Evolutionary conservation across 345 rosid genomes (phyloP).

Genomic region (Melastoma malabathricum): DNA sequence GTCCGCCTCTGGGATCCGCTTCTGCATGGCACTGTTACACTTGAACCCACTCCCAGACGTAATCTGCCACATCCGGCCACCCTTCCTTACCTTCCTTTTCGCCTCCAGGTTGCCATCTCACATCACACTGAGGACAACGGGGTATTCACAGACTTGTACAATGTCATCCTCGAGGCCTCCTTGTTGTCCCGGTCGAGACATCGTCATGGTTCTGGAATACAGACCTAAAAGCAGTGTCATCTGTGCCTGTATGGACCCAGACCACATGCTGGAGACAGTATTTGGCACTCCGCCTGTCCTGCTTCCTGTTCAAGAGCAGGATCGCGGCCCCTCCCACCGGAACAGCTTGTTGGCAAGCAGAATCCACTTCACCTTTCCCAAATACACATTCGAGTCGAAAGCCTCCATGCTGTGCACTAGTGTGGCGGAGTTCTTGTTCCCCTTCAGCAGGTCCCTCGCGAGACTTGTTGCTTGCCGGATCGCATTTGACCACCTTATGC

Average conservation of each 20-base stretch:
- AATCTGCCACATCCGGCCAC: conserved; percentile 7
- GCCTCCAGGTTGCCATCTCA: conserved; percentile 11
- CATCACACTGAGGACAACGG: conserved; percentile 15
- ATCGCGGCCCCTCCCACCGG: conserved; percentile 26
- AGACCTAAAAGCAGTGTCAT: conserved; percentile 13
- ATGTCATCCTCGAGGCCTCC: conserved; percentile 15
- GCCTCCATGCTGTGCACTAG: conserved; percentile 24
- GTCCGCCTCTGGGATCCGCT: conserved; percentile 1
- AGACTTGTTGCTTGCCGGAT: conserved; percentile 15
- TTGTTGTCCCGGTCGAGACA: conserved; percentile 4
- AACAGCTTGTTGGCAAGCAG: conserved; percentile 25
- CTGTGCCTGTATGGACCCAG: conserved; percentile 21
- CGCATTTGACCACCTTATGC: too few relatives aligned
- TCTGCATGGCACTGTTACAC: conserved; percentile 12
- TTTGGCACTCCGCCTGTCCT: conserved; percentile 9
- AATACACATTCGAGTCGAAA: conserved; percentile 15
- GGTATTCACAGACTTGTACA: conserved; percentile 12
- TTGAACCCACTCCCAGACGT: conserved; percentile 4
- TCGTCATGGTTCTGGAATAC: conserved; percentile 18
- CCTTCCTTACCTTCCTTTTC: conserved; percentile 10
- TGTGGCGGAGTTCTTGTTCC: conserved; percentile 9
- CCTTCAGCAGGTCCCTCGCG: conserved; percentile 15
- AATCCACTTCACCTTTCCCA: conserved; percentile 24
- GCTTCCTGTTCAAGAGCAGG: conserved; percentile 15
- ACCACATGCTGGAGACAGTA: conserved; percentile 13